A percentile compares a stretch with the other conserved stretches of the same genome.
These are phyloP conservation scores for Tulasnella sp. DNA, from an alignment of 768 basidiomycete species.

Conservation along the genomic window DNA sequence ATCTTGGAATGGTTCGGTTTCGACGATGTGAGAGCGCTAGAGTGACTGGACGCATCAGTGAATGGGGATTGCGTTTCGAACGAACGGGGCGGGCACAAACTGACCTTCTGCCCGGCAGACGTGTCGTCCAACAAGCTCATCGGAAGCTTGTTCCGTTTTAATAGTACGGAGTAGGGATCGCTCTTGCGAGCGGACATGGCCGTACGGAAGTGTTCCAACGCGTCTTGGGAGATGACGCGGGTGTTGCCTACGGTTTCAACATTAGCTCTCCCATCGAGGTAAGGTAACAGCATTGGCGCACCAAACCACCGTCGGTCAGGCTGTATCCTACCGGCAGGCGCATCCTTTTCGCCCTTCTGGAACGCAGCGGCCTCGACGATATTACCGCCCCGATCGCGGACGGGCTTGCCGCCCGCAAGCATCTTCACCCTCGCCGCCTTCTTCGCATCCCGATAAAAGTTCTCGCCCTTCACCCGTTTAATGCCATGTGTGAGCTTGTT, in stretches of 20 bases:
- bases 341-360: slow-evolving; percentile 89
- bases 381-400: slow-evolving; percentile 84
- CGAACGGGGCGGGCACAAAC: background rate
- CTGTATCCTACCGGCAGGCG: slow-evolving; percentile 80
- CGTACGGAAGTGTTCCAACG: slow-evolving; percentile 90
- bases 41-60: slow-evolving; percentile 14
- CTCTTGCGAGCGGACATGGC: slow-evolving; percentile 72
- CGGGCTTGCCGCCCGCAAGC: slow-evolving; percentile 82
- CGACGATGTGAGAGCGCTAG: slow-evolving; percentile 84
- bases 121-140: slow-evolving; percentile 93
- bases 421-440: slow-evolving; percentile 74
- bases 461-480: slow-evolving; percentile 79
- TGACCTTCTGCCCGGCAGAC: slow-evolving; percentile 53
- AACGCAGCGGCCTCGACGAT: slow-evolving; percentile 88
- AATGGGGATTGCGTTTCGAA: too few species aligned
- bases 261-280: background rate
- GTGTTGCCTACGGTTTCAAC: slow-evolving; percentile 63
- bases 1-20: slow-evolving; percentile 87
- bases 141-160: slow-evolving; percentile 89
- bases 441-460: slow-evolving; percentile 97
- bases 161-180: slow-evolving; percentile 91
- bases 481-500: background rate
- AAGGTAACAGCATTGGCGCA: slow-evolving; percentile 29
- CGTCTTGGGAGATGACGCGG: slow-evolving; percentile 92
- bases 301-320: slow-evolving; percentile 97